phyloP scores from a whole-genome alignment of 495 filamentous ascomycete species.

The Tuber magnatum region DNA sequence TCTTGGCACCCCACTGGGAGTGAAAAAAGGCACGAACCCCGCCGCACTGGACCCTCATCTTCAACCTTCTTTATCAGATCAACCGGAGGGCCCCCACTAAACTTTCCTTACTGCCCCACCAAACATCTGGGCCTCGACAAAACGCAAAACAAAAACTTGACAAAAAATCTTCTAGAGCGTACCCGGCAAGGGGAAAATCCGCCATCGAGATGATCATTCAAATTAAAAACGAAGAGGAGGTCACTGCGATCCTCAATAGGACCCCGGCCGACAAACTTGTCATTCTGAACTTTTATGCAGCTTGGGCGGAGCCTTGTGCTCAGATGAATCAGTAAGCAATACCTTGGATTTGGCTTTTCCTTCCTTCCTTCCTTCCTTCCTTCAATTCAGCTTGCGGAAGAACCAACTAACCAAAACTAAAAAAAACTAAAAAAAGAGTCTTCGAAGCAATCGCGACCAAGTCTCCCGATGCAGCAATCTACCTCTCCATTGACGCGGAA shows the following conservation, averaged over 20 bases:
- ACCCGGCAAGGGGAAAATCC: background rate
- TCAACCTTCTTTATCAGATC: constrained; percentile 2
- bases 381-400: background rate
- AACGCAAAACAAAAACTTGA: background rate
- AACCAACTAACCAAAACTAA: background rate
- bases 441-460: constrained; percentile 68
- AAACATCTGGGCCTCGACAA: background rate
- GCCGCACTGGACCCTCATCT: background rate
- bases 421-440: constrained; percentile 54
- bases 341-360: background rate
- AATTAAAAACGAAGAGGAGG: constrained; percentile 61
- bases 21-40: background rate
- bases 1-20: background rate
- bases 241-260: constrained; percentile 56
- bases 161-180: background rate
- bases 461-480: constrained; percentile 70
- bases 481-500: constrained; percentile 51
- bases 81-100: background rate
- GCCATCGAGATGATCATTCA: constrained; percentile 33
- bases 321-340: constrained; percentile 59
- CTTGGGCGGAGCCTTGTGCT: constrained; percentile 93
- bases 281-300: constrained; percentile 86
- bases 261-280: constrained; percentile 62
- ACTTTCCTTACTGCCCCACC: background rate
- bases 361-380: background rate